phyloP scores from a whole-genome alignment of 805 yeast species.

The Lachancea fermentati region DNA sequence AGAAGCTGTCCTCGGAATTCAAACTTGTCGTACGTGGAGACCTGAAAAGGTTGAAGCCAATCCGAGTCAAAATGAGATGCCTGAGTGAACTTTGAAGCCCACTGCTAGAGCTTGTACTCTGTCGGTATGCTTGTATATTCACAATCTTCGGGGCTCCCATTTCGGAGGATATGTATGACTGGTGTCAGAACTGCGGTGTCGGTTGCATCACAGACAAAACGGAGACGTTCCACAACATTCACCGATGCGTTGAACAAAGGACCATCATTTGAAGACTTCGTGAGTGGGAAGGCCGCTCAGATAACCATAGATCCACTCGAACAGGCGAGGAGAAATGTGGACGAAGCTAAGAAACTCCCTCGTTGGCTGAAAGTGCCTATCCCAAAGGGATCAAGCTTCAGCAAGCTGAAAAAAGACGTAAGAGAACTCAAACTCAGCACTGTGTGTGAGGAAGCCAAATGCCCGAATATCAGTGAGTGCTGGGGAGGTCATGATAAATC shows the following conservation, averaged over 20 bases:
- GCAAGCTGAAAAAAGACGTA: slow-evolving; percentile 76
- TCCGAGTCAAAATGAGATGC: background rate
- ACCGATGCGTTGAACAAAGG: slow-evolving; percentile 71
- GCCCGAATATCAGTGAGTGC: slow-evolving; percentile 99
- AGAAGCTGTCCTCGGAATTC: background rate
- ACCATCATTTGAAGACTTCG: slow-evolving; percentile 90
- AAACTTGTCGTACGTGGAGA: background rate
- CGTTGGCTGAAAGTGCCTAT: slow-evolving; percentile 93
- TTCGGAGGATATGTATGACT: slow-evolving; percentile 12
- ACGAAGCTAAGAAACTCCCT: slow-evolving; percentile 71
- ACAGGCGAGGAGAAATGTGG: slow-evolving; percentile 52
- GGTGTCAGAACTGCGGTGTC: slow-evolving; percentile 15
- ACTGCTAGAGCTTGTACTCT: background rate
- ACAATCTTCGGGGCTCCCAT: background rate
- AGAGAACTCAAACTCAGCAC: slow-evolving; percentile 86
- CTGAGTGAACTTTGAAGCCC: background rate
- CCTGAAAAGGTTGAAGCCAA: background rate
- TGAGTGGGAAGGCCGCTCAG: slow-evolving; percentile 72
- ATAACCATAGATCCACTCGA: slow-evolving; percentile 67
- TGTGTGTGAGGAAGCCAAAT: slow-evolving; percentile 97
- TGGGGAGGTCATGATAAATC: slow-evolving; percentile 88
- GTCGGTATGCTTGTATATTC: background rate
- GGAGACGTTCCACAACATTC: slow-evolving; percentile 54
- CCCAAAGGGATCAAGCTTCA: slow-evolving; percentile 88
- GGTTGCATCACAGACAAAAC: slow-evolving; percentile 26